These are phyloP conservation scores for Purshia tridentata DNA, from an alignment of 306 rosid genomes.

Conservation along the genomic window DNA sequence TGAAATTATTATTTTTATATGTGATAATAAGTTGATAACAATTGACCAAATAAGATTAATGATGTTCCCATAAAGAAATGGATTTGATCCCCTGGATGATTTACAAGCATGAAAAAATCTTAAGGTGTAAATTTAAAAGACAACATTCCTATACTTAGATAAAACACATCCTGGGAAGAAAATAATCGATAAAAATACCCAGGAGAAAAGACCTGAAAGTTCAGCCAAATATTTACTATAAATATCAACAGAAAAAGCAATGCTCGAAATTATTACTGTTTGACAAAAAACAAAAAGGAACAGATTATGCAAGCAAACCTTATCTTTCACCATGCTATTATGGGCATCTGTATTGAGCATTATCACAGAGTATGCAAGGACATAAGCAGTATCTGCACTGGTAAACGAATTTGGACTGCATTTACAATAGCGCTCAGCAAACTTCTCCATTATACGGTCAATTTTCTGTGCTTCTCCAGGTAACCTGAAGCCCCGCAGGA, in stretches of 20 bases:
- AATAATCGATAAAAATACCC: not conserved
- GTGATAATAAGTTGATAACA: too few species aligned
- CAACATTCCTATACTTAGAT: not conserved
- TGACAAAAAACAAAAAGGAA: slow-evolving; percentile 20
- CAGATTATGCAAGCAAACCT: slow-evolving; percentile 56
- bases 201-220: not conserved
- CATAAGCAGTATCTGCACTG: slow-evolving; percentile 99
- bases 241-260: not conserved
- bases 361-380: slow-evolving; percentile 97
- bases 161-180: slow-evolving; percentile 5
- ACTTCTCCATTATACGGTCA: slow-evolving; percentile 99
- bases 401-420: slow-evolving; percentile 90
- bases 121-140: not conserved
- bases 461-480: slow-evolving; percentile 99
- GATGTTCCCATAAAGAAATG: not conserved
- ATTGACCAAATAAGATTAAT: not conserved
- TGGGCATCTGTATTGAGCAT: slow-evolving; percentile 99
- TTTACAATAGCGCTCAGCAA: slow-evolving; percentile 99
- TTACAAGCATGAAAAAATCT: not conserved
- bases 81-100: not conserved
- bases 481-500: slow-evolving; percentile 92
- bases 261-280: not conserved
- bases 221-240: not conserved
- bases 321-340: slow-evolving; percentile 93
- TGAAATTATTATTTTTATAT: not conserved